phyloP scores from a whole-genome alignment of 495 filamentous ascomycete genomes.

The Penicillium dipodomyicola region DNA sequence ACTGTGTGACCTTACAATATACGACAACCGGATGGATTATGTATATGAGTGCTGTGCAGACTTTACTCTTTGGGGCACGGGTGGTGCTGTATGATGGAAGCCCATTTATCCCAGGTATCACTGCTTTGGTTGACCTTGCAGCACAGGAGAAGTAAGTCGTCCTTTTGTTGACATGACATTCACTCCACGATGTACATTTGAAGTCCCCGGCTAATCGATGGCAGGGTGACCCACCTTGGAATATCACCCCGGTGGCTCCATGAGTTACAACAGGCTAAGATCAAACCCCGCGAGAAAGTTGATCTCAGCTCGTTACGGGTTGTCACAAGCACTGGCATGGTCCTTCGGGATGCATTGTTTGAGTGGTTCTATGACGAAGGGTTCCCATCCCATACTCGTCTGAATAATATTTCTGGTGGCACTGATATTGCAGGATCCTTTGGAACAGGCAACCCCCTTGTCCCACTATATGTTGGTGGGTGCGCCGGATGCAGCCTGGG shows the following conservation, averaged over 20 bases:
- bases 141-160: constrained; percentile 54
- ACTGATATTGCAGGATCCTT: constrained; percentile 77
- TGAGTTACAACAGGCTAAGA: constrained; percentile 59
- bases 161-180: neutral
- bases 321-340: constrained; percentile 75
- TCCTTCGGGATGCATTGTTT: constrained; percentile 67
- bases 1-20: constrained; percentile 55
- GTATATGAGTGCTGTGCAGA: constrained; percentile 60
- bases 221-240: constrained; percentile 55
- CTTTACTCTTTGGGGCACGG: constrained; percentile 54
- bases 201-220: constrained; percentile 10
- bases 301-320: constrained; percentile 57
- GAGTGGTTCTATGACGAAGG: constrained; percentile 82
- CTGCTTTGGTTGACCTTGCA: constrained; percentile 56
- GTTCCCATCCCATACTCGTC: constrained; percentile 61
- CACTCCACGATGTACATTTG: constrained; percentile 7
- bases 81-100: constrained; percentile 73
- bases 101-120: constrained; percentile 65
- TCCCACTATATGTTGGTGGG: constrained; percentile 69
- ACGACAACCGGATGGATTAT: constrained; percentile 82
- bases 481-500: constrained; percentile 64
- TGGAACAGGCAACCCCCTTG: constrained; percentile 64
- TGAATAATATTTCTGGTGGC: constrained; percentile 73
- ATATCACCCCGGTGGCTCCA: constrained; percentile 72
- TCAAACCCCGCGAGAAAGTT: constrained; percentile 57